Percentiles rank a stretch among this genome's conserved stretches.
Conservation (phyloP, 768 basidiomycete genomes). For the Zangia roseola region DNA sequence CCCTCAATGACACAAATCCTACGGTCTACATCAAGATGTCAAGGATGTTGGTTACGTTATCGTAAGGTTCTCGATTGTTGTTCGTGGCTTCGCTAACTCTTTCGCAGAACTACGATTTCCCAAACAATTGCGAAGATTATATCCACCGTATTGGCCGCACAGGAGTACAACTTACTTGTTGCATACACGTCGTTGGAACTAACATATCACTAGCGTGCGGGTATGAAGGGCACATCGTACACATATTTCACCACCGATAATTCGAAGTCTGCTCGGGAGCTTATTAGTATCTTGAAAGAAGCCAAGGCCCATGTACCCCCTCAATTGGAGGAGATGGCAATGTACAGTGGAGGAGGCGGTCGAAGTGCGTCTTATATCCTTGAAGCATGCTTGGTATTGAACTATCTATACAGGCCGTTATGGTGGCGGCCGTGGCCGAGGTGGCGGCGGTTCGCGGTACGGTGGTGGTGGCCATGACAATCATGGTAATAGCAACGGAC, state of each 20-base stretch:
- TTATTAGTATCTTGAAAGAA: slow-evolving; percentile 81
- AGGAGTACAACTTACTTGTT: slow-evolving; percentile 52
- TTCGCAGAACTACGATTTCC: slow-evolving; percentile 90
- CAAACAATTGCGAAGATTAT: slow-evolving; percentile 97
- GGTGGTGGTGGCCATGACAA: slow-evolving; percentile 26
- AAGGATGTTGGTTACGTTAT: slow-evolving; percentile 99
- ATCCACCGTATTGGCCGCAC: slow-evolving; percentile 99
- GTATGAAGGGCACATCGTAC: slow-evolving; percentile 87
- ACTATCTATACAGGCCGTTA: slow-evolving; percentile 54
- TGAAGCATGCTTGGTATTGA: background rate
- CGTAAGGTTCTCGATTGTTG: slow-evolving; percentile 46
- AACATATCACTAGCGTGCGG: slow-evolving; percentile 65
- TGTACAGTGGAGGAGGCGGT: slow-evolving; percentile 79
- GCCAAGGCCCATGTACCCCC: slow-evolving; percentile 85
- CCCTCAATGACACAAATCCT: slow-evolving; percentile 30
- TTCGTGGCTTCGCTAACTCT: slow-evolving; percentile 5
- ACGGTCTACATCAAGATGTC: slow-evolving; percentile 66
- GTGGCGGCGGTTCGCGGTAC: slow-evolving; percentile 23
- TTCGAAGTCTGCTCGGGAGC: slow-evolving; percentile 90
- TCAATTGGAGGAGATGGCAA: slow-evolving; percentile 90
- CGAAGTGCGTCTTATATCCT: slow-evolving; percentile 47
- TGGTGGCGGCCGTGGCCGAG: slow-evolving; percentile 37
- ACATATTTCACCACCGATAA: slow-evolving; percentile 98
- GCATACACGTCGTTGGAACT: slow-evolving; percentile 1
- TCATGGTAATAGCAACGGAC: slow-evolving; percentile 22